Base-by-base conservation (phyloP, 495 filamentous ascomycete species). In the Hypoxylon cercidicola region DNA sequence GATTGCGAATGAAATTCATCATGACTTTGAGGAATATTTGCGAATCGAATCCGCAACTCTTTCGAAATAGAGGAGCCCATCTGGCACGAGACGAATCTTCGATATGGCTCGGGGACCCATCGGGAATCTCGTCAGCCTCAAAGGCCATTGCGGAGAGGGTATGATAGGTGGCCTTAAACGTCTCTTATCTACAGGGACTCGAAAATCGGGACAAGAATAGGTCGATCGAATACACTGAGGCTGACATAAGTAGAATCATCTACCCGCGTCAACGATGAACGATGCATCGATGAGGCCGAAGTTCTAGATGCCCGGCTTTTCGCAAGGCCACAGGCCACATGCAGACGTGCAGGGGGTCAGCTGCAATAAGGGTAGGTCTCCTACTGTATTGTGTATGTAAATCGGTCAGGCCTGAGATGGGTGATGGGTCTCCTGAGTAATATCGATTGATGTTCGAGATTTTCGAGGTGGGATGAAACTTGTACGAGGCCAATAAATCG, bases 1-100 rank as follows among this genome's bases (percentile, higher is more conserved):
- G 93, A 73, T 97, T 96, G 45, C 81, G 81, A 66, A 96, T 83
- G 41, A 96, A 83, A 60, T 91, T 92, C 50, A 85, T 71, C 81
- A 91, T 88, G 45, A 90, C 84, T 28, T 82, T 73, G 32, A 79
- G 70, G 72, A 93, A 92, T 46, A 83, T 76, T 34, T 81, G 74
- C 2, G 84, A 81, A 3, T 81, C 64, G 66, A 91, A 92, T 9
- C 81, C 71, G 69, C 88, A 90, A 16, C 62, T 64, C 54, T 83
- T 80, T 59, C 74, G 73, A 57, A 79, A 79, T 4, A 86, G 64
- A 20, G 84, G 82, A 10, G 71, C 75, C 86, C 86, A 88, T 56
- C 46, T 35, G 18, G 54, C 54, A 39, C 69, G 72, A 7, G 73
- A 70, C 9, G 34, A 54, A 40, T 76, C 74, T 40, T 72, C 53